Conservation (phyloP, 345 rosid species). For the Stellera chamaejasme region DNA sequence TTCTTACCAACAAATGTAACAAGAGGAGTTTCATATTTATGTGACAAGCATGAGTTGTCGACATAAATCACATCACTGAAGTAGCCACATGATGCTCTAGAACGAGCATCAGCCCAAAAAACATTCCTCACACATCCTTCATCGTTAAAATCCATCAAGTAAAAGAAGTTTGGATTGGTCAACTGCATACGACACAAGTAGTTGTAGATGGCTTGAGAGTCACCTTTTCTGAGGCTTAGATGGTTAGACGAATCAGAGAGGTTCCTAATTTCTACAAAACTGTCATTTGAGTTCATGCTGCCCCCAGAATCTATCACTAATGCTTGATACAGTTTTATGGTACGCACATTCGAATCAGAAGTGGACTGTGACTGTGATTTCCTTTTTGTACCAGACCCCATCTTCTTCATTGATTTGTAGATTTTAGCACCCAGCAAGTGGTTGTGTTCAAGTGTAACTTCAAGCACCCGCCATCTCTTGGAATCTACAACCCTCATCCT, state of each 20-base stretch:
- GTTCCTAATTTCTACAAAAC: slow-evolving; percentile 27
- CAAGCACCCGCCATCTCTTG: slow-evolving; percentile 62
- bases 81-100: slow-evolving; percentile 48
- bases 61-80: slow-evolving; percentile 46
- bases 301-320: slow-evolving; percentile 43
- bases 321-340: slow-evolving; percentile 49
- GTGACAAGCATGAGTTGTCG: slow-evolving; percentile 43
- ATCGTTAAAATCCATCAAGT: slow-evolving; percentile 66
- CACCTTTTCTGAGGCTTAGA: slow-evolving; percentile 52
- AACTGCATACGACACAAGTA: slow-evolving; percentile 61
- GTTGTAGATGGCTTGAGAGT: slow-evolving; percentile 42
- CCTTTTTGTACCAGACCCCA: slow-evolving; percentile 36
- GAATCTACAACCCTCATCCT: slow-evolving; percentile 72
- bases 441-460: slow-evolving; percentile 67
- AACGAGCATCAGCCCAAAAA: slow-evolving; percentile 58
- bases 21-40: slow-evolving; percentile 53
- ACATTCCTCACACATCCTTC: slow-evolving; percentile 57
- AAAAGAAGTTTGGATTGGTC: slow-evolving; percentile 55
- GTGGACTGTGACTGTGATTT: slow-evolving; percentile 35
- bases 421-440: slow-evolving; percentile 49
- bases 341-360: slow-evolving; percentile 45
- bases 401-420: slow-evolving; percentile 31
- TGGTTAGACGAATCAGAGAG: slow-evolving; percentile 19
- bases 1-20: slow-evolving; percentile 55
- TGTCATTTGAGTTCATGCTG: slow-evolving; percentile 26